Evolutionary conservation across 1,139 yeast species (phyloP), one percentile per base, ranked within the genome.

Genomic region (Debaryomyces subglobosus): DNA sequence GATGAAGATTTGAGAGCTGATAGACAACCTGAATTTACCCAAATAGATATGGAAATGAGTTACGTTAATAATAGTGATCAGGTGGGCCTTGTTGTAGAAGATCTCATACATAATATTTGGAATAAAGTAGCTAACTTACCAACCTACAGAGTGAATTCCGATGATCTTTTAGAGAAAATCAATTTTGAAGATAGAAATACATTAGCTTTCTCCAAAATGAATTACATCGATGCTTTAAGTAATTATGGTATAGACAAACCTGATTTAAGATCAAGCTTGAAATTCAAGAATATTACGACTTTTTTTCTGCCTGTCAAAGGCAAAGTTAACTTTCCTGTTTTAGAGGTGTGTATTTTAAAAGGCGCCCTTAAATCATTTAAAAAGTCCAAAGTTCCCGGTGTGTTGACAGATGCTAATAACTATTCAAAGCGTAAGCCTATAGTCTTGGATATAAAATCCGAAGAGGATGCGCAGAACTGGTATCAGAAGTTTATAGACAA

Each of bases 21-120:
- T 65, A 80, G 99, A 64, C 99, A 94, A 67, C 98, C 98, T 0
- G 99, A 95, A 64, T 95, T 94, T 62, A 94, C 99, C 0, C 99
- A 94, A 66, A 73, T 95, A 15, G 99, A 94, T 74, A 60, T 95
- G 68, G 99, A 95, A 64, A 87, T 94, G 96, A 82, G 95, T 34
- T 95, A 85, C 71, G 84, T 94, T 1, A 78, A 76, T 54, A 82
- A 82, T 40, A 71, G 76, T 10, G 89, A 89, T 53, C 77, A 74
- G 54, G 96, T 94, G 5, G 84, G 82, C 60, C 49, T 63, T 0
- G 86, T 85, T 0, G 83, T 92, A 2, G 89, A 87, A 57, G 72
- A 73, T 24, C 62, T 88, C 0, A 78, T 90, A 0, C 65, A 67
- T 15, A 63, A 62, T 1, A 75, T 85, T 0, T 90, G 96, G 92